Conservation (phyloP, 148 eudicot genomes). For the Simmondsia chinensis region DNA sequence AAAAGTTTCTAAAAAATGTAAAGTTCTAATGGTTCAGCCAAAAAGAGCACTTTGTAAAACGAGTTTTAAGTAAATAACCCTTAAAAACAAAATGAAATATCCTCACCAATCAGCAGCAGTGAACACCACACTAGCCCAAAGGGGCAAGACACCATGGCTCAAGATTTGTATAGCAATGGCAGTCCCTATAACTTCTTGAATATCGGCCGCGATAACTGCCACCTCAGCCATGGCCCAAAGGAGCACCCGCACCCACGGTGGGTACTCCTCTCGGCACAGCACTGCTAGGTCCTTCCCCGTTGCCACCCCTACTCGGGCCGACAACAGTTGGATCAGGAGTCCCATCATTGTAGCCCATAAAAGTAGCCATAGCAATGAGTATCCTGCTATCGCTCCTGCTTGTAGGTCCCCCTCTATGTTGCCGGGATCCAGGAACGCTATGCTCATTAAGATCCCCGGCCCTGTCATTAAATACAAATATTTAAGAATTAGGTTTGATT, state of each 20-base stretch:
- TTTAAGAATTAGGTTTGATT: too few relatives aligned
- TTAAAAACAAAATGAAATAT: background rate
- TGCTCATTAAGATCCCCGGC: slow-evolving; percentile 69
- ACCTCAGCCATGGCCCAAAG: slow-evolving; percentile 66
- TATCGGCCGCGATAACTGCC: slow-evolving; percentile 60
- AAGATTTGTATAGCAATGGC: slow-evolving; percentile 56
- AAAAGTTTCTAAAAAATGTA: too few relatives aligned
- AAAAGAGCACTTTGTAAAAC: too few relatives aligned
- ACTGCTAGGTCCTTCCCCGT: slow-evolving; percentile 58
- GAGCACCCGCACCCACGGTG: slow-evolving; percentile 33
- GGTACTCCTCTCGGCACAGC: slow-evolving; percentile 53
- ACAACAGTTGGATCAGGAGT: slow-evolving; percentile 36
- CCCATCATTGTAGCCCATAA: slow-evolving; percentile 63
- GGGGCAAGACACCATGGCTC: slow-evolving; percentile 38
- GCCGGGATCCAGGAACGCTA: slow-evolving; percentile 61
- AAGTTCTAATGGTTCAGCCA: too few relatives aligned
- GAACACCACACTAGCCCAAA: slow-evolving; percentile 60
- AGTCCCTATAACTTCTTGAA: slow-evolving; percentile 70
- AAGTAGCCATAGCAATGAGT: slow-evolving; percentile 49
- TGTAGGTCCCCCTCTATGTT: slow-evolving; percentile 64
- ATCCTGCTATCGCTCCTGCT: slow-evolving; percentile 56
- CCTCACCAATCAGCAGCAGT: slow-evolving; percentile 62
- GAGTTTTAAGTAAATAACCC: too few relatives aligned
- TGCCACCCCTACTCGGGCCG: slow-evolving; percentile 46
- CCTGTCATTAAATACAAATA: too few relatives aligned